These are phyloP conservation scores for Graphiopsis chlorocephala DNA, from an alignment of 2,329 filamentous ascomycete species.

Conservation along the genomic window DNA sequence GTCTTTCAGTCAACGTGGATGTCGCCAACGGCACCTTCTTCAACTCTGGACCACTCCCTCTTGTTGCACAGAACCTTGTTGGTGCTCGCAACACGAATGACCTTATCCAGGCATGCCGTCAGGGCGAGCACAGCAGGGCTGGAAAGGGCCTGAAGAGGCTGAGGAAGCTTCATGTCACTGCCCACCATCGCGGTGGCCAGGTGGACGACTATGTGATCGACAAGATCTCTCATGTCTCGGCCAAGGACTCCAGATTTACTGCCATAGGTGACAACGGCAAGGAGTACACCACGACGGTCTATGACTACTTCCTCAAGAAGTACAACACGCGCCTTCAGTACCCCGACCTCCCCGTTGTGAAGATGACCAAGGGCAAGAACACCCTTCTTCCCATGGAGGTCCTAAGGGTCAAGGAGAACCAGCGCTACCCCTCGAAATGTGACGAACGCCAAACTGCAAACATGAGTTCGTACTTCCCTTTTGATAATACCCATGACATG, in stretches of 20 bases:
- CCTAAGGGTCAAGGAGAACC: slow-evolving; percentile 51
- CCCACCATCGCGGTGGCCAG: slow-evolving; percentile 39
- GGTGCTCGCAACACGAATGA: slow-evolving; percentile 27
- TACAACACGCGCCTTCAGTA: slow-evolving; percentile 50
- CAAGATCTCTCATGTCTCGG: slow-evolving; percentile 44
- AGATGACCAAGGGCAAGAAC: slow-evolving; percentile 53
- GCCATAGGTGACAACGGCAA: slow-evolving; percentile 39
- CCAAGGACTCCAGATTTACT: slow-evolving; percentile 44
- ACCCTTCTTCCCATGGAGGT: slow-evolving; percentile 58
- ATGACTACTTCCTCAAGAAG: slow-evolving; percentile 53
- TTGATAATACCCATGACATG: not conserved
- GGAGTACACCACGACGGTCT: slow-evolving; percentile 51
- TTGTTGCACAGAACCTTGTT: slow-evolving; percentile 34
- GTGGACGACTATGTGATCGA: slow-evolving; percentile 52
- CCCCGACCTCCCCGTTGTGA: slow-evolving; percentile 54
- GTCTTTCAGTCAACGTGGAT: slow-evolving; percentile 73
- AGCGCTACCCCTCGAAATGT: slow-evolving; percentile 59
- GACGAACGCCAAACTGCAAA: slow-evolving; percentile 64
- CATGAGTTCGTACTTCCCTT: slow-evolving; percentile 59
- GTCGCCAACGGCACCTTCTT: slow-evolving; percentile 92
- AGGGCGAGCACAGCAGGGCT: slow-evolving; percentile 20
- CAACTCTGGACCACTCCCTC: slow-evolving; percentile 45
- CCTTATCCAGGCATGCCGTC: slow-evolving; percentile 24
- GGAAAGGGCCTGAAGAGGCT: slow-evolving; percentile 42
- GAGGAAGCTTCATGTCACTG: slow-evolving; percentile 41